phyloP scores from a whole-genome alignment of 805 yeast genomes.

The Candida succiphila region DNA sequence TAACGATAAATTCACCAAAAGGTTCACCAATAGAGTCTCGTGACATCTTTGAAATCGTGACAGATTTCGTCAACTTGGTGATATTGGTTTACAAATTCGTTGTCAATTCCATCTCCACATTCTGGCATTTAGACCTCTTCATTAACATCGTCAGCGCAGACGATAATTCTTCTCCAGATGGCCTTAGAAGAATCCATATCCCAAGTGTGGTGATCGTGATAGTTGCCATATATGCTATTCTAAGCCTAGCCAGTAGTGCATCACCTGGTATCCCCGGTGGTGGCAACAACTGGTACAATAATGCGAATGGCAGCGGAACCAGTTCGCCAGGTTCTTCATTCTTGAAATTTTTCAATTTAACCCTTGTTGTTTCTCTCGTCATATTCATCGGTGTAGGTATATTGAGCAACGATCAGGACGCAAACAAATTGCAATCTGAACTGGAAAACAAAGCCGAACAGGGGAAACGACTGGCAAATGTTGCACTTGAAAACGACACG shows the following conservation, averaged over 20 bases:
- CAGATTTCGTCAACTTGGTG: conserved; percentile 8
- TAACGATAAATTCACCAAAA: too few relatives aligned
- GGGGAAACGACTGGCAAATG: too few relatives aligned
- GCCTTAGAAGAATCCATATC: conserved; percentile 15
- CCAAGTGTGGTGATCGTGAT: conserved; percentile 11
- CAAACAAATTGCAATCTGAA: too few relatives aligned
- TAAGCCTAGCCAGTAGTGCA: conserved; percentile 4
- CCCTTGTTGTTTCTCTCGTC: neutral
- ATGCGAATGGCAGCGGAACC: neutral
- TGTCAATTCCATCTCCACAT: conserved; percentile 2
- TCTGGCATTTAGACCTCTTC: conserved; percentile 20
- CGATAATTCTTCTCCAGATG: conserved; percentile 10
- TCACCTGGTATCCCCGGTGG: neutral
- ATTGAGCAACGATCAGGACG: neutral
- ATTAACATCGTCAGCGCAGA: conserved; percentile 16
- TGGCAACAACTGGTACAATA: neutral
- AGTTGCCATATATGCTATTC: conserved; percentile 6
- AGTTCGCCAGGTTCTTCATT: neutral
- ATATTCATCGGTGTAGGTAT: neutral
- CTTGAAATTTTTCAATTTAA: too few relatives aligned
- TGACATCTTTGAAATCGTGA: neutral
- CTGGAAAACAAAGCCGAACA: too few relatives aligned
- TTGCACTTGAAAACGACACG: too few relatives aligned
- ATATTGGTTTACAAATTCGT: conserved; percentile 4
- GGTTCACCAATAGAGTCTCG: neutral